phyloP scores from a whole-genome alignment of 176 grass and related monocot genomes.

The Carex cristatella region DNA sequence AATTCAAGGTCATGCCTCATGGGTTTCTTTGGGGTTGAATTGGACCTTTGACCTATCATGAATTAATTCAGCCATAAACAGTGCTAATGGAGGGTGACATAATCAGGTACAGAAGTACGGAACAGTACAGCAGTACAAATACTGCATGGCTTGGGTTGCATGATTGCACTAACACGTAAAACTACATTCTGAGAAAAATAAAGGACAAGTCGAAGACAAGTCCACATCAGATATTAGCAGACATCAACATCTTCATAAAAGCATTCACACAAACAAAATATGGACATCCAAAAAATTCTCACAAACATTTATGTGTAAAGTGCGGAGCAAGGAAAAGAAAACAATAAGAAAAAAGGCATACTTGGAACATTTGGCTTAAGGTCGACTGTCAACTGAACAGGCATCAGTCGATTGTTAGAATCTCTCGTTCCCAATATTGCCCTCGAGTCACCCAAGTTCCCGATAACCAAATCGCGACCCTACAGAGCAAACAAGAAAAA shows the following conservation, averaged over 20 bases:
- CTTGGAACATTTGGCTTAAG: slow-evolving; percentile 75
- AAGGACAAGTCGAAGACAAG: background rate
- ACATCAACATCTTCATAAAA: slow-evolving; percentile 2
- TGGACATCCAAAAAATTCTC: slow-evolving; percentile 12
- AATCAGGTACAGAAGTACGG: slow-evolving; percentile 2
- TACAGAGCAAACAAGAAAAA: slow-evolving; percentile 29
- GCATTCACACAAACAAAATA: slow-evolving; percentile 15
- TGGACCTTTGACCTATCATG: background rate
- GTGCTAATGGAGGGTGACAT: background rate
- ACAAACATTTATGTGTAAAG: background rate
- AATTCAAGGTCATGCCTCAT: background rate
- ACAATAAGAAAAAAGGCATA: slow-evolving; percentile 28
- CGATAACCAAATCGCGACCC: slow-evolving; percentile 61
- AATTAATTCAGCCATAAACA: background rate
- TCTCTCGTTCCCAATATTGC: slow-evolving; percentile 70
- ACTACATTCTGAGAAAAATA: background rate
- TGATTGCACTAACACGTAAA: background rate
- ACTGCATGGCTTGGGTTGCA: background rate
- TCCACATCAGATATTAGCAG: slow-evolving; percentile 7
- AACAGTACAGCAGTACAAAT: background rate
- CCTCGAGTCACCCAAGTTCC: slow-evolving; percentile 73
- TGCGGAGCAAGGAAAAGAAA: background rate
- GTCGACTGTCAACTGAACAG: slow-evolving; percentile 67
- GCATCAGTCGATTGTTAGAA: slow-evolving; percentile 38
- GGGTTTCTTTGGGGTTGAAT: background rate